Conservation (phyloP, 371 early-diverging fungal species). For the Rhizopus arrhizus region DNA sequence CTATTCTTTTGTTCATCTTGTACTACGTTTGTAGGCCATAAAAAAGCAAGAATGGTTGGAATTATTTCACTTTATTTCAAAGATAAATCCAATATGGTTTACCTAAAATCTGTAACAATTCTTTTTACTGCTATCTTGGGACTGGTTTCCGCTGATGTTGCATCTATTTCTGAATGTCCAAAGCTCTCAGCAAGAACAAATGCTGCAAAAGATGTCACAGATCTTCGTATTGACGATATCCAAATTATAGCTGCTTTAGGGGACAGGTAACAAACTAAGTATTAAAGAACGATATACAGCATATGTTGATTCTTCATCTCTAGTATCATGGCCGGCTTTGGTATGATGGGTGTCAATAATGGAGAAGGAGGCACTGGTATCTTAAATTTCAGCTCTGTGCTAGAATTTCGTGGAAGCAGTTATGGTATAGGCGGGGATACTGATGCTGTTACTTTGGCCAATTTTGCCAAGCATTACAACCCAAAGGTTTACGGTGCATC, state of each 20-base stretch:
- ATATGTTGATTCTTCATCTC: background rate
- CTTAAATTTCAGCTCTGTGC: constrained; percentile 18
- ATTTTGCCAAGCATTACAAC: constrained; percentile 31
- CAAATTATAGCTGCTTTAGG: constrained; percentile 29
- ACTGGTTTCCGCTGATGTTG: constrained; percentile 7
- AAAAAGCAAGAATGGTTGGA: no score
- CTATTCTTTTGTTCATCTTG: no score
- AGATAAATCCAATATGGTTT: background rate
- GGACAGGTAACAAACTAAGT: constrained; percentile 17
- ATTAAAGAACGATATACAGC: background rate
- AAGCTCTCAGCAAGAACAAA: constrained; percentile 10
- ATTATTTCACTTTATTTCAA: background rate
- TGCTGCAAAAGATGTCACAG: constrained; percentile 26
- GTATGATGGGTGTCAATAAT: constrained; percentile 29
- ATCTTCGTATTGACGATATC: constrained; percentile 34
- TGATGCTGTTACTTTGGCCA: constrained; percentile 32
- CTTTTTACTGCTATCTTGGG: background rate
- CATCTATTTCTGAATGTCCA: constrained; percentile 22
- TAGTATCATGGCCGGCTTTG: constrained; percentile 38
- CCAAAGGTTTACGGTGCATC: constrained; percentile 33
- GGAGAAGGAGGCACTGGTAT: constrained; percentile 15
- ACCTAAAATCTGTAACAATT: background rate
- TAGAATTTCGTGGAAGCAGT: constrained; percentile 39
- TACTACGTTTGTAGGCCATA: no score
- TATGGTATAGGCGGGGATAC: constrained; percentile 39